These are phyloP conservation scores for Hypoxylon sp. DNA, from an alignment of 2,329 filamentous ascomycete genomes.

Conservation along the genomic window DNA sequence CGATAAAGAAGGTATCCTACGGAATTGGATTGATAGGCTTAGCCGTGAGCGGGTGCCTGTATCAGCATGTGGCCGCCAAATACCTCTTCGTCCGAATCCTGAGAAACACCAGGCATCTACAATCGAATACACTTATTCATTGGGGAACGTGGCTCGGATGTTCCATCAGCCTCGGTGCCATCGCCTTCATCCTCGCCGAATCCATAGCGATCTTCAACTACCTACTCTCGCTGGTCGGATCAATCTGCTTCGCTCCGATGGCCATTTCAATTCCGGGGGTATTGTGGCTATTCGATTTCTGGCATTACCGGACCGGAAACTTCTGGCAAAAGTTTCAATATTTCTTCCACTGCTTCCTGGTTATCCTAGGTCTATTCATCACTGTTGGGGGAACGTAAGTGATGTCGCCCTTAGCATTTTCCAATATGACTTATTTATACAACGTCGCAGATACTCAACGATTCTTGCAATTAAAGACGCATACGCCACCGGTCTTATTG, in stretches of 20 bases:
- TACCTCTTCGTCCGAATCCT: conserved; percentile 55
- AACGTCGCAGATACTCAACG: conserved; percentile 37
- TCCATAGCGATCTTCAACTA: conserved; percentile 54
- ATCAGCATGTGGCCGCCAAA: conserved; percentile 55
- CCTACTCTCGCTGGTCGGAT: conserved; percentile 53
- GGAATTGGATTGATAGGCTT: conserved; percentile 71
- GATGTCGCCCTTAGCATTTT: not conserved
- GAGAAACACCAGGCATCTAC: conserved; percentile 52
- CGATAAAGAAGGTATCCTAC: conserved; percentile 73
- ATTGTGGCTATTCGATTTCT: conserved; percentile 57
- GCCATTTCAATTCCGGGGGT: conserved; percentile 56
- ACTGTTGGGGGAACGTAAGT: conserved; percentile 44
- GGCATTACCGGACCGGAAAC: conserved; percentile 52
- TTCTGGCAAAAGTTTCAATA: conserved; percentile 36
- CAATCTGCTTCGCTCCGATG: conserved; percentile 56
- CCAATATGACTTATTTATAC: conserved; percentile 3
- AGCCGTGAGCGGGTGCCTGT: conserved; percentile 59
- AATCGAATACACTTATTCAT: conserved; percentile 51
- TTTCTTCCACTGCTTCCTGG: conserved; percentile 42
- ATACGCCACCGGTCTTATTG: conserved; percentile 42
- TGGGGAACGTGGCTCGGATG: conserved; percentile 53
- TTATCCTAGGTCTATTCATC: conserved; percentile 40
- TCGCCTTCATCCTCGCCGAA: conserved; percentile 48
- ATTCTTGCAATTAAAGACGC: conserved; percentile 43
- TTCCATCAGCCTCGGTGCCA: conserved; percentile 45